Evolutionary conservation across 2,329 filamentous ascomycete species (phyloP).

Genomic region (Diplodia corticola): DNA sequence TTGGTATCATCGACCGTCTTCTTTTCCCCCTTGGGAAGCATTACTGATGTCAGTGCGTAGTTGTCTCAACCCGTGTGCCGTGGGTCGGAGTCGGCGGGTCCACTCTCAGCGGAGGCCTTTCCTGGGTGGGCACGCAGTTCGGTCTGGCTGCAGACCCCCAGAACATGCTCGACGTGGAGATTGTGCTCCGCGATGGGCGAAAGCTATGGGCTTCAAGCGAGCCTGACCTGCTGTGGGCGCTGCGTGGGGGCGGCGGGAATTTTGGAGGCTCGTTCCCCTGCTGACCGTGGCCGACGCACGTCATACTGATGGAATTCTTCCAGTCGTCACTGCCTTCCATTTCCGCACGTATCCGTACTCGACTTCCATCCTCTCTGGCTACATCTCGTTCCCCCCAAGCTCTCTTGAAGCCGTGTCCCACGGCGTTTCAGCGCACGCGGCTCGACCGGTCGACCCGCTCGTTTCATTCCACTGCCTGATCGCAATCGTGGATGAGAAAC

Average conservation of each 20-base stretch:
- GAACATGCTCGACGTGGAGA: conserved; percentile 44
- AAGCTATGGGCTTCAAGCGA: conserved; percentile 42
- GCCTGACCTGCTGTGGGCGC: conserved; percentile 45
- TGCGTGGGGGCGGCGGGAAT: conserved; percentile 43
- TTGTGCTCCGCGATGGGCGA: conserved; percentile 41
- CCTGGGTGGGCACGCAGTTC: conserved; percentile 42
- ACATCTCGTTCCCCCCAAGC: conserved; percentile 24
- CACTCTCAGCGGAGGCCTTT: conserved; percentile 41
- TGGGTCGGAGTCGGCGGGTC: conserved; percentile 45
- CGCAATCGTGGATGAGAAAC: conserved; percentile 28
- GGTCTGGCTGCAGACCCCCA: conserved; percentile 43
- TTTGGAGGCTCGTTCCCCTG: conserved; percentile 31
- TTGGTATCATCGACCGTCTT: conserved; percentile 26
- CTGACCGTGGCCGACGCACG: conserved; percentile 21
- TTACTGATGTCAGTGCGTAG: conserved; percentile 5
- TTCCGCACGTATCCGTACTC: conserved; percentile 25
- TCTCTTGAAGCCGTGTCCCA: conserved; percentile 25
- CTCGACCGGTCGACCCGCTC: conserved; percentile 30
- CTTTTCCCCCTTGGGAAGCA: no score
- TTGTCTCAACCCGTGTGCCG: conserved; percentile 39
- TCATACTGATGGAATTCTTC: not conserved
- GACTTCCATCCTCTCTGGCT: conserved; percentile 23
- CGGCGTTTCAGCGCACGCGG: conserved; percentile 30
- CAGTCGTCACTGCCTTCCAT: conserved; percentile 28
- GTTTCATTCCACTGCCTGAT: conserved; percentile 34